Conservation (phyloP, 1,139 yeast species). For the Ogataea hybrid region DNA sequence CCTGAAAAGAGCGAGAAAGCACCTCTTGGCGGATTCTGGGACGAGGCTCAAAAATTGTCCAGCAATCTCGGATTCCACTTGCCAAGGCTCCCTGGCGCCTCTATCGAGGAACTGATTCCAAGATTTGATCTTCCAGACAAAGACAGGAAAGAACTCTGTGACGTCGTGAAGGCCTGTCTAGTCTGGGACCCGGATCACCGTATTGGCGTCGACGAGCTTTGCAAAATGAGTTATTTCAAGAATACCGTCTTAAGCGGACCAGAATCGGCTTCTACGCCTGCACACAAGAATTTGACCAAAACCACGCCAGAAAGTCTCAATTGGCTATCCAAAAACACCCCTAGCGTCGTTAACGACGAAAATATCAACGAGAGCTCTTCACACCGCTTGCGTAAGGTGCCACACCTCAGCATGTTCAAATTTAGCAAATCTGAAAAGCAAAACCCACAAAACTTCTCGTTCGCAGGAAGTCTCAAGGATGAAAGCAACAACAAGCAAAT, state of each 20-base stretch:
- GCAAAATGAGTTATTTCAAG: slow-evolving; percentile 52
- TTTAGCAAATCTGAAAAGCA: slow-evolving; percentile 7
- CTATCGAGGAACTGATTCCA: slow-evolving; percentile 37
- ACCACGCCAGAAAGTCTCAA: neutral
- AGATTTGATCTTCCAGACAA: slow-evolving; percentile 33
- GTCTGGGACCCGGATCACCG: slow-evolving; percentile 65
- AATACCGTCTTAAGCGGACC: slow-evolving; percentile 36
- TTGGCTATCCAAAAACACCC: slow-evolving; percentile 3
- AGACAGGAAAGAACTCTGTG: slow-evolving; percentile 39
- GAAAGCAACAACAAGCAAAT: neutral
- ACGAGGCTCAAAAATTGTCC: slow-evolving; percentile 52
- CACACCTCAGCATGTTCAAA: slow-evolving; percentile 15
- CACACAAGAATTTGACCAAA: neutral
- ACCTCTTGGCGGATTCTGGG: slow-evolving; percentile 71
- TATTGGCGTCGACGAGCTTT: slow-evolving; percentile 44
- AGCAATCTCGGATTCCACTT: slow-evolving; percentile 49
- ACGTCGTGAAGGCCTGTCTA: slow-evolving; percentile 55
- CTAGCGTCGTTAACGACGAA: slow-evolving; percentile 15
- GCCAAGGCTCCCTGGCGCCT: slow-evolving; percentile 45
- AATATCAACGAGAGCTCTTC: slow-evolving; percentile 12
- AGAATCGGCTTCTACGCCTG: slow-evolving; percentile 12
- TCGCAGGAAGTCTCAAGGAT: slow-evolving; percentile 9
- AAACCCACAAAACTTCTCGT: slow-evolving; percentile 7
- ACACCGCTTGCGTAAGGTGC: slow-evolving; percentile 18
- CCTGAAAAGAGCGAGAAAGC: slow-evolving; percentile 42